Percentiles rank a stretch among this genome's conserved stretches.
Evolutionary conservation across 2,329 filamentous ascomycete species (phyloP).

Genomic region (Botrytis cinerea): DNA sequence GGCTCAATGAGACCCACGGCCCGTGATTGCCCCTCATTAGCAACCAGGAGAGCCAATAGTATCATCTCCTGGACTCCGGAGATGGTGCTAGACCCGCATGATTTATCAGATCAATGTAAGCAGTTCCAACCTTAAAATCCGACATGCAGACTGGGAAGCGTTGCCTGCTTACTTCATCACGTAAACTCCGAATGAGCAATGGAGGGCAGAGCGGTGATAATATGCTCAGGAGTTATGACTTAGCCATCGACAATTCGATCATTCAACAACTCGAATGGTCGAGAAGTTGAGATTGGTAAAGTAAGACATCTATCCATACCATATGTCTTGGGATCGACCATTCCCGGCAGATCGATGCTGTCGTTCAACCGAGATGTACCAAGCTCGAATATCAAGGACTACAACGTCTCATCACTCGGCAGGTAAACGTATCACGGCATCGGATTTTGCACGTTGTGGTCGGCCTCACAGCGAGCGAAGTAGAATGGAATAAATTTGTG

Average conservation of each 20-base stretch:
- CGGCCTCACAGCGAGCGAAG: not conserved
- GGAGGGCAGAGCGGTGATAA: not conserved
- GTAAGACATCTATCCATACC: not conserved
- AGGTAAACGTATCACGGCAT: not conserved
- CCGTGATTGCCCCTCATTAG: not conserved
- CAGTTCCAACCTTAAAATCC: not conserved
- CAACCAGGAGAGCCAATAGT: not conserved
- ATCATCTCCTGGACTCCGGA: constrained; percentile 3
- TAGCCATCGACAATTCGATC: not conserved
- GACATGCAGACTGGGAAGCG: not conserved
- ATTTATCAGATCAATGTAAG: constrained; percentile 6
- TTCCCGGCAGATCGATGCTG: not conserved
- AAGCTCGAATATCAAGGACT: not conserved
- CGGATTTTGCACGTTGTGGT: not conserved
- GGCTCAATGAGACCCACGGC: not conserved
- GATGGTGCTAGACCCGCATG: not conserved
- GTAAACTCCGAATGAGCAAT: constrained; percentile 2
- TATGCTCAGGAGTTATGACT: not conserved
- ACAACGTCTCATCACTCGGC: too few species aligned
- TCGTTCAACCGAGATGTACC: not conserved
- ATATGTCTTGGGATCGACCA: not conserved
- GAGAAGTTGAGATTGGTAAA: not conserved
- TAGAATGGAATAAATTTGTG: not conserved
- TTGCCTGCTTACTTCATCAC: too few species aligned
- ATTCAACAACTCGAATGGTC: not conserved